A percentile compares a stretch with the other conserved stretches of the same genome.
phyloP scores from a whole-genome alignment of 208 protist species.

The Wallacemonas sp. region DNA sequence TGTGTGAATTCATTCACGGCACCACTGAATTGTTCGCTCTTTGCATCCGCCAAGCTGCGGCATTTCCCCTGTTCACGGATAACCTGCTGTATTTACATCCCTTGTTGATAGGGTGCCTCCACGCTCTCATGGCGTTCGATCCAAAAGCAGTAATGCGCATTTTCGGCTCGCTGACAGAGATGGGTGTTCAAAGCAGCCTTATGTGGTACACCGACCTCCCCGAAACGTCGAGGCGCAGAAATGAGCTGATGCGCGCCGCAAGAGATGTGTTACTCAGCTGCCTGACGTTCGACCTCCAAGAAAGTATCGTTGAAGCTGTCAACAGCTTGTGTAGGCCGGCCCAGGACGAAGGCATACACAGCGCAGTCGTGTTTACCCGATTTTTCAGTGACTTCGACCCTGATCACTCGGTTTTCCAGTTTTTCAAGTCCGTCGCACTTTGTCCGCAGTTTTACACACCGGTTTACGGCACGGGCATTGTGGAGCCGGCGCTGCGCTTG shows the following conservation, averaged over 20 bases:
- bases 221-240: neutral
- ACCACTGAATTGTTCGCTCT: neutral
- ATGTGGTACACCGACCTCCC: neutral
- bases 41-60: neutral
- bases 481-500: neutral
- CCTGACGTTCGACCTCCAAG: neutral
- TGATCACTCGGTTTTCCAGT: neutral
- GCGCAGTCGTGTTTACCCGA: neutral
- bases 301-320: neutral
- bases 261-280: neutral
- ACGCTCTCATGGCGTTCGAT: neutral
- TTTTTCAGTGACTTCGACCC: neutral
- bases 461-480: neutral
- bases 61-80: neutral
- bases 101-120: neutral
- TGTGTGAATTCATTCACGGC: neutral
- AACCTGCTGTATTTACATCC: neutral
- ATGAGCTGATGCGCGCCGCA: neutral
- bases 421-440: neutral
- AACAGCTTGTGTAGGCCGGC: neutral
- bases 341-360: too few species aligned
- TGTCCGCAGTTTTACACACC: neutral
- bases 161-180: neutral
- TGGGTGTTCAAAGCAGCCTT: neutral
- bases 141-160: neutral